phyloP scores from a whole-genome alignment of 2,329 filamentous ascomycete species.

The Bimuria novae-zelandiae region DNA sequence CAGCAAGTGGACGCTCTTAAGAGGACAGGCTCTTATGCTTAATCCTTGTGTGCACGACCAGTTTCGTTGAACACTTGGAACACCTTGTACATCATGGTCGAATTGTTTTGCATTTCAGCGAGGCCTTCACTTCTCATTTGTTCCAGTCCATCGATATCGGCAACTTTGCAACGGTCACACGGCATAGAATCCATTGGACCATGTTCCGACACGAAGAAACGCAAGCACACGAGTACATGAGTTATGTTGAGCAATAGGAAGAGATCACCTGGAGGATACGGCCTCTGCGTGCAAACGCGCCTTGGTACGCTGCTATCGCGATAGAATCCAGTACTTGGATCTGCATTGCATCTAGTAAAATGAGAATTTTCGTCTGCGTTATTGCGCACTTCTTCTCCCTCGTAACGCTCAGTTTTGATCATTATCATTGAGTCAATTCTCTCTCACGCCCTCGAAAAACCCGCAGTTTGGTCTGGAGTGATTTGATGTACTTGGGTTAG shows the following conservation, averaged over 20 bases:
- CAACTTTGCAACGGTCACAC: not conserved
- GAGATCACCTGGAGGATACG: not conserved
- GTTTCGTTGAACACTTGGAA: not conserved
- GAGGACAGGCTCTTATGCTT: not conserved
- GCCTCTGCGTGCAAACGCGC: not conserved
- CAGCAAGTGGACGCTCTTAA: slow-evolving; percentile 1
- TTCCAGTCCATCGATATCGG: not conserved
- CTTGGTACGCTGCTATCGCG: not conserved
- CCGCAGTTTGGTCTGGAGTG: too few relatives aligned
- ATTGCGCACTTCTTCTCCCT: too few relatives aligned
- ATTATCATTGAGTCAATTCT: too few relatives aligned
- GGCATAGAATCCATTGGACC: not conserved
- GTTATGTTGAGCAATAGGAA: not conserved
- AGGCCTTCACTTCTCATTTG: not conserved
- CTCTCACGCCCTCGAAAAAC: too few relatives aligned
- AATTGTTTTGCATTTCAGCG: slow-evolving; percentile 3
- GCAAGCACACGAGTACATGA: slow-evolving; percentile 1
- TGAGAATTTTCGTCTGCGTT: not conserved
- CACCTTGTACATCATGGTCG: not conserved
- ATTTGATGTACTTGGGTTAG: too few relatives aligned
- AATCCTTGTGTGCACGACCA: not conserved
- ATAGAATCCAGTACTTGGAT: not conserved
- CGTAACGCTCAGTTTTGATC: too few relatives aligned
- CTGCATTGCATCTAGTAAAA: not conserved
- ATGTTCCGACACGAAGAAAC: not conserved